These are phyloP conservation scores for Hypoxylon rickii DNA, from an alignment of 495 filamentous ascomycete species.

Conservation along the genomic window DNA sequence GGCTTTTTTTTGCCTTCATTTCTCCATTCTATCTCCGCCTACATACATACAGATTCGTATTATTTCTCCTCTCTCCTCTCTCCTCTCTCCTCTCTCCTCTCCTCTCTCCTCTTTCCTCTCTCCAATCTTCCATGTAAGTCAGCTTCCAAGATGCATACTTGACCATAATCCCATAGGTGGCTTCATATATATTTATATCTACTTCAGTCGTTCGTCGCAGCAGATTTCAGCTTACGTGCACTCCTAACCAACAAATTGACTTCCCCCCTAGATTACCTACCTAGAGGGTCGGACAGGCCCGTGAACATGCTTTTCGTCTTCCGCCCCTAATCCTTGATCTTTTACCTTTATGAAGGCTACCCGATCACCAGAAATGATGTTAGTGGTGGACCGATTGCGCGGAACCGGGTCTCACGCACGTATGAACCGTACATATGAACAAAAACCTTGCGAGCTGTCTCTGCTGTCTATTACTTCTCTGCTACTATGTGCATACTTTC, in stretches of 20 bases:
- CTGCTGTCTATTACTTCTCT: too few relatives aligned
- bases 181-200: constrained; percentile 6
- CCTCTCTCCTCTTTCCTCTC: not conserved
- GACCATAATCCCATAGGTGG: not conserved
- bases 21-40: constrained; percentile 21
- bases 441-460: too few relatives aligned
- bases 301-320: constrained; percentile 19
- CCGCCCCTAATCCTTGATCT: constrained; percentile 20
- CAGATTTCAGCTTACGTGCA: constrained; percentile 3
- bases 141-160: constrained; percentile 3
- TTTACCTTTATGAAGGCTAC: too few relatives aligned
- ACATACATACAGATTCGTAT: too few relatives aligned
- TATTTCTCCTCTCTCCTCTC: not conserved
- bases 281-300: constrained; percentile 16
- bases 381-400: constrained; percentile 24
- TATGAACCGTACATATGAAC: constrained; percentile 6
- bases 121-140: not conserved
- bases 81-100: not conserved
- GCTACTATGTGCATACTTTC: too few relatives aligned
- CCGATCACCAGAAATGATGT: constrained; percentile 16
- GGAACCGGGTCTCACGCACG: constrained; percentile 22
- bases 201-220: not conserved
- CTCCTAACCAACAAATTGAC: constrained; percentile 8
- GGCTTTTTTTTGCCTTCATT: constrained; percentile 14
- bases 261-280: constrained; percentile 1